These are phyloP conservation scores for Endoconidiophora polonica DNA, from an alignment of 2,329 filamentous ascomycete species.

Conservation along the genomic window DNA sequence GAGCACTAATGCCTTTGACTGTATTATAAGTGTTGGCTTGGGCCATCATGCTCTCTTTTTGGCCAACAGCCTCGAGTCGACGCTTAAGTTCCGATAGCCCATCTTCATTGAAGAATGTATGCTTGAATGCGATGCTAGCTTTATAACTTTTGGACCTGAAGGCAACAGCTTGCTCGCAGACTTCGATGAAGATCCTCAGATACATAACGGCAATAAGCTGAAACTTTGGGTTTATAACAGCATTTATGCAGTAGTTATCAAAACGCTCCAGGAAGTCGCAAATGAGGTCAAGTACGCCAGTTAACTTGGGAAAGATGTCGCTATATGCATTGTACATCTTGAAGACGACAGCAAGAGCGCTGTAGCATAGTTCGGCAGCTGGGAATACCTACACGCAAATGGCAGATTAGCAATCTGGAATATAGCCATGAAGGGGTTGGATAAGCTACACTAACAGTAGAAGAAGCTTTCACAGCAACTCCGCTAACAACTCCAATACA, in stretches of 20 bases:
- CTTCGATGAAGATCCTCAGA: constrained; percentile 1
- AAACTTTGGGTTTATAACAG: not conserved
- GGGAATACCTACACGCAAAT: not conserved
- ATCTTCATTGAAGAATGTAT: not conserved
- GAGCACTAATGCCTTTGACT: not conserved
- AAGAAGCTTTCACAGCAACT: too few relatives aligned
- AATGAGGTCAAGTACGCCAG: not conserved
- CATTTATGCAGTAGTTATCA: not conserved
- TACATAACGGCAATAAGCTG: constrained; percentile 1
- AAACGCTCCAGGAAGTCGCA: not conserved
- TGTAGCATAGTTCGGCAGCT: constrained; percentile 2
- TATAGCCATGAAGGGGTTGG: too few relatives aligned
- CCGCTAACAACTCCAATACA: too few relatives aligned
- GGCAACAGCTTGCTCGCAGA: not conserved
- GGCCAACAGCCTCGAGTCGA: not conserved
- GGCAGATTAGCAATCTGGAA: too few relatives aligned
- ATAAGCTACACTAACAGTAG: too few relatives aligned
- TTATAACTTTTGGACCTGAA: not conserved
- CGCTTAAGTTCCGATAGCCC: not conserved
- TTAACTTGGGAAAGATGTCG: not conserved
- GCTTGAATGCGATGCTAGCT: not conserved
- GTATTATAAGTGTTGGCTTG: not conserved
- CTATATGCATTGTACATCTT: not conserved
- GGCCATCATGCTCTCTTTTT: not conserved
- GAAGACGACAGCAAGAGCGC: not conserved